These are phyloP conservation scores for Picochlorum sp. DNA, from an alignment of 139 green algal species.

Conservation along the genomic window DNA sequence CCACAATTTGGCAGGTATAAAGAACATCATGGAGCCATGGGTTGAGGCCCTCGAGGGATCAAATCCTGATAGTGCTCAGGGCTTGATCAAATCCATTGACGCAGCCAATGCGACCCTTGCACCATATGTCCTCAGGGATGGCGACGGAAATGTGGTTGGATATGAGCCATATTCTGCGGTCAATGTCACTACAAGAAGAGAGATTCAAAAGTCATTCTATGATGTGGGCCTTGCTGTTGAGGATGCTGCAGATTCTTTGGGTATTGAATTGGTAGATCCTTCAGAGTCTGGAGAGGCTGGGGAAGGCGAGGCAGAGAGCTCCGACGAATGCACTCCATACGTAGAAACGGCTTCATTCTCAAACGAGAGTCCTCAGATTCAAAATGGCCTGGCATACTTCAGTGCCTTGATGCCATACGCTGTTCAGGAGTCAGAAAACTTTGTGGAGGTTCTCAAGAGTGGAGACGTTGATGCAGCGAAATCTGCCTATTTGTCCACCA, in stretches of 20 bases:
- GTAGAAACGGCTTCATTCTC: conserved; percentile 4
- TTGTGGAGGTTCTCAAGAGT: conserved; percentile 4
- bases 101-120: neutral
- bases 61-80: neutral
- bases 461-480: conserved; percentile 15
- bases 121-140: neutral
- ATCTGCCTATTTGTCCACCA: conserved; percentile 14
- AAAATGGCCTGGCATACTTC: conserved; percentile 20
- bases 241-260: neutral
- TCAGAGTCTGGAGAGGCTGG: conserved; percentile 1
- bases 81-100: neutral
- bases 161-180: conserved; percentile 11
- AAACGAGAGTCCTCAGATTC: neutral
- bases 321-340: conserved; percentile 10
- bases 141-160: neutral
- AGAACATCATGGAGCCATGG: conserved; percentile 7
- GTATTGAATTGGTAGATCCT: neutral
- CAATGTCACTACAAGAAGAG: neutral
- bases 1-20: conserved; percentile 28
- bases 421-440: conserved; percentile 6
- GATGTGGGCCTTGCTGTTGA: conserved; percentile 10
- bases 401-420: conserved; percentile 9
- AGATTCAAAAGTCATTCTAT: conserved; percentile 19
- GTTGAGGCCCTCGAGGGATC: neutral
- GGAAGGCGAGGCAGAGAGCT: conserved; percentile 6